phyloP scores from a whole-genome alignment of 768 basidiomycete species.

The Kwoniella dejecticola region DNA sequence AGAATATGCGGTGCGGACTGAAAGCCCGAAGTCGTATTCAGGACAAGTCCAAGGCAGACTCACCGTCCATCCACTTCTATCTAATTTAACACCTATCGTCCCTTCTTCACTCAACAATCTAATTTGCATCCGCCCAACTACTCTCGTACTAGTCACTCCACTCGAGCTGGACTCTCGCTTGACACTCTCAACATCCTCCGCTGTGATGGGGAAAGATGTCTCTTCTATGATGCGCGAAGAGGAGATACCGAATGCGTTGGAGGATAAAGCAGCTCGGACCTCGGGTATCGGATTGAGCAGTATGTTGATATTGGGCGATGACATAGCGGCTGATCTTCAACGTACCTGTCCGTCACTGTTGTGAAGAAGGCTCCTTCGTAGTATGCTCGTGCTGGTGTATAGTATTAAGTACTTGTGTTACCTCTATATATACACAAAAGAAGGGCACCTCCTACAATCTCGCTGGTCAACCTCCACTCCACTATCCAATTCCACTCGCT shows the following conservation, averaged over 20 bases:
- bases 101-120: constrained; percentile 20
- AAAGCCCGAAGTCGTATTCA: too few relatives aligned
- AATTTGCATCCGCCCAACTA: constrained; percentile 23
- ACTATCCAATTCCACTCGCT: not conserved
- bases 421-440: too few relatives aligned
- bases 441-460: too few relatives aligned
- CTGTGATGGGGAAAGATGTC: constrained; percentile 4
- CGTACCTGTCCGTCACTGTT: not conserved
- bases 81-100: constrained; percentile 27
- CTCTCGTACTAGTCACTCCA: constrained; percentile 20
- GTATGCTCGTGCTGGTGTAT: too few relatives aligned
- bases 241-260: constrained; percentile 13
- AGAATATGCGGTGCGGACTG: too few relatives aligned
- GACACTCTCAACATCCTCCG: not conserved
- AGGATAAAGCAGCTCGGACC: constrained; percentile 9
- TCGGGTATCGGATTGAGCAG: constrained; percentile 20
- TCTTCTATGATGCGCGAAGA: not conserved
- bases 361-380: too few relatives aligned
- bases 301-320: not conserved
- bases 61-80: constrained; percentile 43
- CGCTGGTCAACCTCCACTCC: not conserved
- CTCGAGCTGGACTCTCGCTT: constrained; percentile 7
- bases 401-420: too few relatives aligned
- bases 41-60: too few relatives aligned
- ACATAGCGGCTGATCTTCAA: not conserved